Base-by-base conservation (phyloP, 2,329 filamentous ascomycete genomes). In the Xylaria hypoxylon region DNA sequence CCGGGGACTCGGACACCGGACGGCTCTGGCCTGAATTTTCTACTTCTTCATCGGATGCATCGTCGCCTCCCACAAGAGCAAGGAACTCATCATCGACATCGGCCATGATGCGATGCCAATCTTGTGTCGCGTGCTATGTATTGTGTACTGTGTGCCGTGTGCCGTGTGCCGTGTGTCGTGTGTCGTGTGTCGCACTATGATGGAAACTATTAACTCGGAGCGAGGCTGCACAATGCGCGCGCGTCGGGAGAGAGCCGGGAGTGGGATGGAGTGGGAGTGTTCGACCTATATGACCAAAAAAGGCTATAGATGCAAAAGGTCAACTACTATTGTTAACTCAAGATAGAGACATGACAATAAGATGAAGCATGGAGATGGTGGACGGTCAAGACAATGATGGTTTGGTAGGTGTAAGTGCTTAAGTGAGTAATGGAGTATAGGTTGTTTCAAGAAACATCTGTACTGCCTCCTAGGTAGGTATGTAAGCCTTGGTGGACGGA, bases 81-180 rank as follows among this genome's bases (percentile, higher is more conserved):
- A 98, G 90, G 71, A 98, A 90, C 83, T 97, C 95, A 74, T 95
- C 94, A 78, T 98, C 95, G 72, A 97, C 87, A 77, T 95, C 92
- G 63, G 92, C 91, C 94, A 97, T 97, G 75, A 71, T 85, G 68
- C 64, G 75, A 71, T 85, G 68, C 64, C 10, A 15, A 22, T 53
- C n/a, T 51, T n/a, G 56, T n/a, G 47, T 65, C 26, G 33, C 35
- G n/a, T 47, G 33, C 48, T 40, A 53, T 56, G 33, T 5, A 38
- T 15, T 38, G 51, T 53, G 33, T n/a, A n/a, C n/a, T n/a, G n/a
- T n/a, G n/a, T n/a, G n/a, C n/a, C n/a, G n/a, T n/a, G n/a, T n/a
- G n/a, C n/a, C n/a, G n/a, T n/a, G 56, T n/a, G 47, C 64, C 26
- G 33, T 28, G n/a, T 47, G 33, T 44, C 33, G 51, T 56, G 33